phyloP scores from a whole-genome alignment of 345 rosid genomes.

The Melastoma malabathricum region DNA sequence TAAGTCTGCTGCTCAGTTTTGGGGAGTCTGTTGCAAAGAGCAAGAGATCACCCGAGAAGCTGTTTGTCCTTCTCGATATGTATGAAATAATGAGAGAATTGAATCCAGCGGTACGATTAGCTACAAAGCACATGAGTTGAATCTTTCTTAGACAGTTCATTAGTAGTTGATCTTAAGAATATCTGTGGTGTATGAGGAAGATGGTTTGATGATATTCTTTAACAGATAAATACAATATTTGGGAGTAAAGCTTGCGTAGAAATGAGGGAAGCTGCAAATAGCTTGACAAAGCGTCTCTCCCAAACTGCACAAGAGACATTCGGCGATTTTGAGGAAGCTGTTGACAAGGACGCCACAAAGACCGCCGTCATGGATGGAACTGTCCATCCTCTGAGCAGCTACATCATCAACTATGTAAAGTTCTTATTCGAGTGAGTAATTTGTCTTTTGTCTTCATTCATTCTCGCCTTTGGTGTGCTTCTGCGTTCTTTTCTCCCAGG shows the following conservation, averaged over 20 bases:
- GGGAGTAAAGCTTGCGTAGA: conserved; percentile 55
- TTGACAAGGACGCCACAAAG: conserved; percentile 93
- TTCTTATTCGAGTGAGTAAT: conserved; percentile 81
- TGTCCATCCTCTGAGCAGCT: conserved; percentile 95
- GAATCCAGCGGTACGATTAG: conserved; percentile 57
- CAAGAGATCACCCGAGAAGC: conserved; percentile 92
- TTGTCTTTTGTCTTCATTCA: conserved; percentile 3
- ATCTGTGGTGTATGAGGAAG: too few species aligned
- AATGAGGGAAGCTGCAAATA: conserved; percentile 66
- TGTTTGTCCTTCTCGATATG: conserved; percentile 92
- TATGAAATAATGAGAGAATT: conserved; percentile 96
- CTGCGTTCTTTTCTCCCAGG: too few species aligned
- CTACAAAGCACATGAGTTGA: background rate
- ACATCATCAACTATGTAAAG: conserved; percentile 88
- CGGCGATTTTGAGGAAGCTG: conserved; percentile 92
- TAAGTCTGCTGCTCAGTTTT: conserved; percentile 75
- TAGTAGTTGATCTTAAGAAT: too few species aligned
- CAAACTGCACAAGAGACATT: conserved; percentile 92
- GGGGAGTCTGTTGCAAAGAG: conserved; percentile 96
- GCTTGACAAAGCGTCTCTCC: conserved; percentile 69
- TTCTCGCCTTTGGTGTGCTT: background rate
- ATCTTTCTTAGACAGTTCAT: background rate
- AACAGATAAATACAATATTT: conserved; percentile 55
- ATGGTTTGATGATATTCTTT: too few species aligned
- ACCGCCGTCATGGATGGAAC: conserved; percentile 96